Evolutionary conservation across 805 yeast species (phyloP).

Genomic region (Candida takata): DNA sequence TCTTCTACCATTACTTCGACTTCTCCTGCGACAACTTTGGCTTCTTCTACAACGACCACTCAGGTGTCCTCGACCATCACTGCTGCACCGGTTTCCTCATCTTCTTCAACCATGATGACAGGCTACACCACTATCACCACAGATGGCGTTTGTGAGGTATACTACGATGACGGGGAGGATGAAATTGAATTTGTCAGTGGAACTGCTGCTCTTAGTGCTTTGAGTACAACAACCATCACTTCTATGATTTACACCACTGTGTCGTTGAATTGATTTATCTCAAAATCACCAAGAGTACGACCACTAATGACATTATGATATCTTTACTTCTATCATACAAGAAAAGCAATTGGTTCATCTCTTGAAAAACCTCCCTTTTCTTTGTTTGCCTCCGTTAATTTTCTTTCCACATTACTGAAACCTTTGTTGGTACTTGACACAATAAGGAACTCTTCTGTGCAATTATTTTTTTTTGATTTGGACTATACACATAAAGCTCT

Average conservation of each 20-base stretch:
- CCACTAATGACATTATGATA: background rate
- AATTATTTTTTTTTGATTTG: no score
- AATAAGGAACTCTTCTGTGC: no score
- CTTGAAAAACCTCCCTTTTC: no score
- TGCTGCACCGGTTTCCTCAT: slow-evolving; percentile 1
- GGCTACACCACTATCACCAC: slow-evolving; percentile 2
- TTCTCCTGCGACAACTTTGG: slow-evolving; percentile 2
- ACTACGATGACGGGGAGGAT: slow-evolving; percentile 19
- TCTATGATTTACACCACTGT: slow-evolving; percentile 18
- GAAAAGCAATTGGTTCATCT: no score
- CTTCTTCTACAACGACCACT: slow-evolving; percentile 1
- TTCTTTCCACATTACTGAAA: background rate
- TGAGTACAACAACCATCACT: slow-evolving; percentile 22
- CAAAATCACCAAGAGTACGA: no score
- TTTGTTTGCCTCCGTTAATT: no score
- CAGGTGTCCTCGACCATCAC: slow-evolving; percentile 1
- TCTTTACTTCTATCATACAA: background rate
- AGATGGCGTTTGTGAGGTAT: slow-evolving; percentile 24
- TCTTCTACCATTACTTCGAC: slow-evolving; percentile 2
- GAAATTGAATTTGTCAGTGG: slow-evolving; percentile 22
- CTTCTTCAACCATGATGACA: slow-evolving; percentile 1
- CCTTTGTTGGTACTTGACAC: background rate
- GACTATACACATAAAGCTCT: no score
- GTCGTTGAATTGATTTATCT: slow-evolving; percentile 7
- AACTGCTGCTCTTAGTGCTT: slow-evolving; percentile 22